Evolutionary conservation across 805 yeast genomes (phyloP), one percentile per base, ranked within the genome.

Genomic region (Saccharomyces mikatae): DNA sequence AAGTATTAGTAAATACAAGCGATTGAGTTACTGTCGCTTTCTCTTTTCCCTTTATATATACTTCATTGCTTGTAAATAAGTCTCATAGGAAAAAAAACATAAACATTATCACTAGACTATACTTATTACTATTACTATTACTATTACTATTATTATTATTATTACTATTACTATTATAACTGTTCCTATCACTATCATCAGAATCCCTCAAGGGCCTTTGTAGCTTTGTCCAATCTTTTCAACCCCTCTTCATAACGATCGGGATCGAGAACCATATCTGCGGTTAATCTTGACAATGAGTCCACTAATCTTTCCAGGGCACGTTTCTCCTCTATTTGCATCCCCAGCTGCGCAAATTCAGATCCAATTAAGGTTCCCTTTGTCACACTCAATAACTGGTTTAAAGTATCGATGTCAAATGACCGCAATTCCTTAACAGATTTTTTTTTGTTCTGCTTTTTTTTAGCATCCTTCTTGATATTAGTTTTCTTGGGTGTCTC

Each of bases 221-320:
- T 79, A 0, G 97, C 97, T 61, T 83, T 84, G 60, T 86, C 87
- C 61, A 92, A 74, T 59, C 98, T 76, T 58, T 80, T 77, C 47
- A 89, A 78, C 11, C 97, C 96, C 57, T 89, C 89, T 14, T 83
- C 84, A 55, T 86, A 84, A 63, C 94, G 81, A 29, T 80, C 81
- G 29, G 89, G 89, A 68, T 92, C 96, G 54, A 88, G 67, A 52
- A 90, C 86, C 88, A 94, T 89, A 65, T 90, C 97, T 52, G 91
- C 89, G 2, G 96, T 89, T 55, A 94, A 77, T 62, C 94, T 78
- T 44, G 94, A 84, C 49, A 92, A 74, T 1, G 95, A 84, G 63
- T 90, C 96, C 2, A 92, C 87, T 50, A 92, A 82, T 69, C 89
- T 83, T 64, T 92, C 97, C 47, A 92, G 75, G 46, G 91, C 75